phyloP scores from a whole-genome alignment of 2,329 filamentous ascomycete genomes.

The Aurifilum marmelostoma region DNA sequence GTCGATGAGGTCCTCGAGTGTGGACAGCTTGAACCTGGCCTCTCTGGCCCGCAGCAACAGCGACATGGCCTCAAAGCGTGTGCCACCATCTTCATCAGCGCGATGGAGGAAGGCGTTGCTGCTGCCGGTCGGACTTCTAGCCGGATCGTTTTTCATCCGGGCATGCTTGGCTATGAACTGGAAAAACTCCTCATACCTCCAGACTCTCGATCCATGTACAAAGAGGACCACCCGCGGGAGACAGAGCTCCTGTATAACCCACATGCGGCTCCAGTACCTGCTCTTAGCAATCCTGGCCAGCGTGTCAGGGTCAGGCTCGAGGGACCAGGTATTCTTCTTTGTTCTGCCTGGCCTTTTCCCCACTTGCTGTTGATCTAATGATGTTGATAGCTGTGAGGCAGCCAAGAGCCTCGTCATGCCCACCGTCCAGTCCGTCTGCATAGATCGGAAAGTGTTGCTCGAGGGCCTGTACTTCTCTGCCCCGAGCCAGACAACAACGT shows the following conservation, averaged over 20 bases:
- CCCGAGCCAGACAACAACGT: slow-evolving; percentile 19
- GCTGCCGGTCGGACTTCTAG: background rate
- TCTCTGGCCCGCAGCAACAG: background rate
- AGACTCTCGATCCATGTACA: background rate
- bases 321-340: background rate
- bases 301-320: background rate
- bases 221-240: slow-evolving; percentile 1
- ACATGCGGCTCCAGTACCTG: slow-evolving; percentile 6
- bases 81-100: background rate
- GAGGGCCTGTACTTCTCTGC: background rate
- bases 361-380: background rate
- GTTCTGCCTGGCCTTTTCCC: background rate
- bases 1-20: background rate
- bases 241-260: slow-evolving; percentile 3
- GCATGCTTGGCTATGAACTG: background rate
- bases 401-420: background rate
- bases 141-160: too few species aligned
- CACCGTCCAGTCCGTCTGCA: background rate
- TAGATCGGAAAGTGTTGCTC: background rate
- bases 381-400: background rate
- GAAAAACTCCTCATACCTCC: background rate
- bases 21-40: background rate
- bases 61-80: background rate
- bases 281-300: background rate
- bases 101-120: background rate